Evolutionary conservation across 2,329 filamentous ascomycete species (phyloP).

Genomic region (Exophiala dermatitidis): DNA sequence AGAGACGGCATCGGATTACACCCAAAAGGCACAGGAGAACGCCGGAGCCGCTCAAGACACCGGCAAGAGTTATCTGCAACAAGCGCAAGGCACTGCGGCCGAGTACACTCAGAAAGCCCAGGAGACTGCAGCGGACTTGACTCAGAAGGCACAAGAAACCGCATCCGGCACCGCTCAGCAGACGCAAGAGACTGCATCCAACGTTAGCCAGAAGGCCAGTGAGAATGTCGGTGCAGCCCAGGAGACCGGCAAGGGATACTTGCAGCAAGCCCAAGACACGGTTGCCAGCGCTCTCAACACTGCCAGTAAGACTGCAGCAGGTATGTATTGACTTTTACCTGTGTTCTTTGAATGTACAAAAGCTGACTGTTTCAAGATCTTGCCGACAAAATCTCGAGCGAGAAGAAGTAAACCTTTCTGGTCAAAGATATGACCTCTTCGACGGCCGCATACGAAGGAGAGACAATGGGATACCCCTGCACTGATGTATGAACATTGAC

Average conservation of each 20-base stretch:
- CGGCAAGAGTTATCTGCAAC: background rate
- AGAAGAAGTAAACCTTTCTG: constrained; percentile 18
- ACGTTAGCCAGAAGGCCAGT: background rate
- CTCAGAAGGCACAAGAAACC: background rate
- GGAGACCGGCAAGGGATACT: constrained; percentile 4
- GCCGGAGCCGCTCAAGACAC: background rate
- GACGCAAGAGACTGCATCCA: constrained; percentile 8
- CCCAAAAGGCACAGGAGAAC: background rate
- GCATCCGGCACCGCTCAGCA: background rate
- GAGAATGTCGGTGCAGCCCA: constrained; percentile 12
- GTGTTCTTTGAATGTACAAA: background rate
- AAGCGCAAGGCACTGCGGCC: background rate
- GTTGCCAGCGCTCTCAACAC: constrained; percentile 24
- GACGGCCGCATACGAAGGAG: background rate
- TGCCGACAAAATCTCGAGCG: constrained; percentile 22
- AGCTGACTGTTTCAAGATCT: constrained; percentile 19
- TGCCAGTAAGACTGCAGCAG: constrained; percentile 21
- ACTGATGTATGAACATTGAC: background rate
- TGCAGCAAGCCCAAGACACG: constrained; percentile 12
- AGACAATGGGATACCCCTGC: constrained; percentile 1
- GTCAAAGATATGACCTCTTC: background rate
- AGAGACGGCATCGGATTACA: constrained; percentile 1
- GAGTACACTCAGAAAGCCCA: constrained; percentile 3
- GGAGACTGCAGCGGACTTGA: constrained; percentile 7
- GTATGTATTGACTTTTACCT: constrained; percentile 2